phyloP scores from a whole-genome alignment of 306 rosid genomes.

The Ochetophila trinervis region DNA sequence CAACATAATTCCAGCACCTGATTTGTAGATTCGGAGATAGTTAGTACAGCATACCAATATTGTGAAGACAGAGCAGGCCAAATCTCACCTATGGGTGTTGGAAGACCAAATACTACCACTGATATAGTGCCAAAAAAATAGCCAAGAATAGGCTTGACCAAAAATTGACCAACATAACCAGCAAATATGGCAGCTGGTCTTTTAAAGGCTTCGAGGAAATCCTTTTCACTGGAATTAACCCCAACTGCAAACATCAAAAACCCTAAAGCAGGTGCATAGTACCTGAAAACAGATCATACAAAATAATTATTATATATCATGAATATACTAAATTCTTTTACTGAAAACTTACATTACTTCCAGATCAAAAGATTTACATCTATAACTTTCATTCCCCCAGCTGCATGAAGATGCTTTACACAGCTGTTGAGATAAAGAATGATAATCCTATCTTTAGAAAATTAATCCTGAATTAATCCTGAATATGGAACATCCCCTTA shows the following conservation, averaged over 20 bases:
- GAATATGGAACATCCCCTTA: neutral
- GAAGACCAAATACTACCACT: constrained; percentile 61
- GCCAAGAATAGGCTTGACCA: constrained; percentile 85
- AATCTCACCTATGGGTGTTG: constrained; percentile 71
- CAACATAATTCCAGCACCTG: constrained; percentile 91
- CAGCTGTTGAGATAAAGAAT: neutral
- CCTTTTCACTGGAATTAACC: constrained; percentile 87
- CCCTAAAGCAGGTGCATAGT: constrained; percentile 94
- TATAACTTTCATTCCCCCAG: neutral
- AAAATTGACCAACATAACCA: constrained; percentile 83
- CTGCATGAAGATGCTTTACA: too few relatives aligned
- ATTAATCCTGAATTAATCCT: neutral
- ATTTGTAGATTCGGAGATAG: constrained; percentile 30
- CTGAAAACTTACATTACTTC: neutral
- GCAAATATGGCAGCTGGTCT: constrained; percentile 70
- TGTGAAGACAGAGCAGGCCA: constrained; percentile 22
- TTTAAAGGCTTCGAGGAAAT: constrained; percentile 78
- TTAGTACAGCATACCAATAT: constrained; percentile 29
- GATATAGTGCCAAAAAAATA: constrained; percentile 69
- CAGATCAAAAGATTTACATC: neutral
- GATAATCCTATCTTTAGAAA: neutral
- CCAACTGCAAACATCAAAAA: constrained; percentile 98
- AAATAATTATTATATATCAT: constrained; percentile 1
- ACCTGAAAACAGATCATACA: constrained; percentile 44
- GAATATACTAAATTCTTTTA: neutral